Evolutionary conservation across 129 eudicot species (phyloP), one percentile per base, ranked within the genome.

Genomic region (Ambrosia trifida): DNA sequence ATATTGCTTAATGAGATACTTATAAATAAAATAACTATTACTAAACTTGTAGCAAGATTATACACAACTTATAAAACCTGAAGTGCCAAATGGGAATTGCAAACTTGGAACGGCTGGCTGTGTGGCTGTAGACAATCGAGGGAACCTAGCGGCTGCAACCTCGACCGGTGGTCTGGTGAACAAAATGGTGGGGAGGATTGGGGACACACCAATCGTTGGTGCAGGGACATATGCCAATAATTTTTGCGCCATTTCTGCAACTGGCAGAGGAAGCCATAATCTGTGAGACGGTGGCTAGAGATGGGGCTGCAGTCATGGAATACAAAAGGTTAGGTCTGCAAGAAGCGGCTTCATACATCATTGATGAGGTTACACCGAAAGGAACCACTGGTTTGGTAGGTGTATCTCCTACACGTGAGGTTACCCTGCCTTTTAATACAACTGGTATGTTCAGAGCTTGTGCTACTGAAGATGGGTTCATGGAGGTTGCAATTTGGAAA

Each of bases 381-480:
- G 82, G 88, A 28, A 90, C 85, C 24, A 60, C 88, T 30, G 98
- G 98, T 9, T 50, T 94, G 83, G 68, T 94, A 61, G 97, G 87
- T 18, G 97, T 94, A 1, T 90, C 98, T 3, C 76, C 87, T 12
- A 58, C 58, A 4, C 97, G 97, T 72, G 89, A 94, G 58, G 79
- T 89, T 46, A 41, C 83, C 33, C 85, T 90, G 96, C 89, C 86
- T 7, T 95, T 84, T 69, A 88, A 90, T 70, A 95, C 99, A 11
- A 75, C 80, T 1, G 96, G 99, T 24, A 95, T 95, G 99, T 90
- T 87, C 58, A 85, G 99, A 75, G 97, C 99, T 65, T 95, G 85
- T 81, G 99, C 99, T n/a, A 82, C 91, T 53, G 87, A 95, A 83
- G 97, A 85, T 77, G 99, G 99, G 46, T 35, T 79, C 60, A 68